Conservation (phyloP, 345 rosid genomes). For the Boechera divaricarpa region DNA sequence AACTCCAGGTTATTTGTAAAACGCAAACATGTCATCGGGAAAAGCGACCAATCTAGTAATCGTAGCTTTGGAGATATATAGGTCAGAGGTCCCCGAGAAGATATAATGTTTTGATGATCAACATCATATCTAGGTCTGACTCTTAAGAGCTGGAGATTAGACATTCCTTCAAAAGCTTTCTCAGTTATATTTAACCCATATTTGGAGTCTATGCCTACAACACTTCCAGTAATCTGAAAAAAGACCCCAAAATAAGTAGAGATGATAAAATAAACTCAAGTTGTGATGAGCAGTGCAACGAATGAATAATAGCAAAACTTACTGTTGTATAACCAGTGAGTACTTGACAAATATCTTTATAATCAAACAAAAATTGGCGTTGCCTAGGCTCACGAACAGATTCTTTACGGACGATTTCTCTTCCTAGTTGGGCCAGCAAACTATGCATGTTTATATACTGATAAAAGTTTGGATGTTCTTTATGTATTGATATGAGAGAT, state of each 20-base stretch:
- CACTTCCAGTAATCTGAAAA: constrained; percentile 19
- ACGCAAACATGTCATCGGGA: constrained; percentile 24
- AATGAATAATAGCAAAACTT: not conserved
- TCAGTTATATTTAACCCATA: not conserved
- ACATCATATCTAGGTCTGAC: not conserved
- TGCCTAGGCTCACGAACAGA: not conserved
- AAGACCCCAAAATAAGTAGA: not conserved
- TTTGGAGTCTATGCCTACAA: constrained; percentile 10
- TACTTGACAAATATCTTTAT: constrained; percentile 25
- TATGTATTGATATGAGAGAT: constrained; percentile 22
- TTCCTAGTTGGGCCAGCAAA: constrained; percentile 37
- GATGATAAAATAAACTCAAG: not conserved
- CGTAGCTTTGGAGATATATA: not conserved
- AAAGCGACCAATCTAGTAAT: constrained; percentile 16
- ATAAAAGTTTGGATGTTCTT: not conserved
- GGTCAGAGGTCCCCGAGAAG: not conserved
- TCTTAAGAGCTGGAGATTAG: constrained; percentile 30
- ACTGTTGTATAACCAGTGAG: not conserved
- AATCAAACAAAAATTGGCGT: constrained; percentile 20
- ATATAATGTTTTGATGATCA: not conserved
- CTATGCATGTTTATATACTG: constrained; percentile 28
- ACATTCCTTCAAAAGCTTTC: constrained; percentile 25
- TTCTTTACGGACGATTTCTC: constrained; percentile 25
- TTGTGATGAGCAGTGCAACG: not conserved
- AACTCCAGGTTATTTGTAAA: not conserved